A percentile compares a stretch with the other conserved stretches of the same genome.
Evolutionary conservation across 805 yeast genomes (phyloP).

Genomic region (Groenewaldozyma tartarivorans): DNA sequence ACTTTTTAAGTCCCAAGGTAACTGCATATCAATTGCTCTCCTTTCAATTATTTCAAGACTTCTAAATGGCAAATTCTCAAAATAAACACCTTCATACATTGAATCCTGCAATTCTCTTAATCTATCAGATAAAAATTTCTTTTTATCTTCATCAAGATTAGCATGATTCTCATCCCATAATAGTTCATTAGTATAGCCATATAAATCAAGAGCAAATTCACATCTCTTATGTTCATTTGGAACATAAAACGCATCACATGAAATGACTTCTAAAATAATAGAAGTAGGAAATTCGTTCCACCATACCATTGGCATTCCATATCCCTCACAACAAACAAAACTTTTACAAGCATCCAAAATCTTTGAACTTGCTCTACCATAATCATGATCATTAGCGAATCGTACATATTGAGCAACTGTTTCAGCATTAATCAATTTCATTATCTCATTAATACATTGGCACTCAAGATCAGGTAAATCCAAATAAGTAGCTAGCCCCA

Average conservation of each 20-base stretch:
- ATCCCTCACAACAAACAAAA: conserved; percentile 39
- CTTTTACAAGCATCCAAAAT: conserved; percentile 40
- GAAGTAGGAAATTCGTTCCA: conserved; percentile 41
- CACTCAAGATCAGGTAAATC: conserved; percentile 39
- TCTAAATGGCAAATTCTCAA: no score
- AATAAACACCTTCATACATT: no score
- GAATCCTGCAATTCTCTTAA: no score
- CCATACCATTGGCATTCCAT: conserved; percentile 35
- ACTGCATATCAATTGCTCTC: conserved; percentile 28
- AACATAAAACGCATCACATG: conserved; percentile 43
- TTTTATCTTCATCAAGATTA: no score
- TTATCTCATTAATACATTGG: no score
- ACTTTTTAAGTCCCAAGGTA: conserved; percentile 32
- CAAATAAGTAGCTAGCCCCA: conserved; percentile 38
- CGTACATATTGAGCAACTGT: conserved; percentile 30
- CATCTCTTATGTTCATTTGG: conserved; percentile 50
- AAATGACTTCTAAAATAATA: conserved; percentile 37
- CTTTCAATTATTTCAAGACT: no score
- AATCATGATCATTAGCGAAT: conserved; percentile 31
- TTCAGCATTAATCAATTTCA: conserved; percentile 27
- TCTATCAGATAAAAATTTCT: no score
- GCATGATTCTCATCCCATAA: no score
- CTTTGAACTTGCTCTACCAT: conserved; percentile 38
- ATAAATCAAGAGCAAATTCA: conserved; percentile 34
- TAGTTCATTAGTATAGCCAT: no score